A percentile compares a stretch with the other conserved stretches of the same genome.
phyloP scores from a whole-genome alignment of 352 stramenopile genomes.

The Phytophthora macrochlamydospora region DNA sequence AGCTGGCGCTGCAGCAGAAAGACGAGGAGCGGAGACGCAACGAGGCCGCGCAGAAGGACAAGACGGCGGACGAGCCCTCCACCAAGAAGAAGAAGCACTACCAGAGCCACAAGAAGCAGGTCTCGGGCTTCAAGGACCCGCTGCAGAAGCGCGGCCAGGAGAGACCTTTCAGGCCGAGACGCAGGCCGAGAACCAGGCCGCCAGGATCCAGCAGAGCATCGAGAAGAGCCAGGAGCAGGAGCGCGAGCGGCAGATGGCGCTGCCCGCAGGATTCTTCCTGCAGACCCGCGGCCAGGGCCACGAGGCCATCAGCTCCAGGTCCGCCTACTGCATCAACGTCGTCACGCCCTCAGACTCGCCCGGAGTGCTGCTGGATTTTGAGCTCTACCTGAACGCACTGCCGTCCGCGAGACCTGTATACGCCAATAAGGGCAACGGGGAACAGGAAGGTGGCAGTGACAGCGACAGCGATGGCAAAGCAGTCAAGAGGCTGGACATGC shows the following conservation, averaged over 20 bases:
- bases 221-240: conserved; percentile 25
- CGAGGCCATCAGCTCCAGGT: conserved; percentile 58
- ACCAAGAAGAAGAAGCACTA: conserved; percentile 2
- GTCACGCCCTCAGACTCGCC: conserved; percentile 63
- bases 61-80: conserved; percentile 14
- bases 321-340: conserved; percentile 83
- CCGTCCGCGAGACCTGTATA: conserved; percentile 71
- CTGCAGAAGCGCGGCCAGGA: not conserved
- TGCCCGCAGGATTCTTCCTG: conserved; percentile 70
- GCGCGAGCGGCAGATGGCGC: conserved; percentile 28
- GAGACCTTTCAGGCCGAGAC: conserved; percentile 27
- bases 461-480: conserved; percentile 9
- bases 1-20: conserved; percentile 55
- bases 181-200: conserved; percentile 15
- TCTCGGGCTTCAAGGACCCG: conserved; percentile 19
- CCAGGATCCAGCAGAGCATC: conserved; percentile 7
- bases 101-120: conserved; percentile 2
- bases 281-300: conserved; percentile 76
- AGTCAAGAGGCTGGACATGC: conserved; percentile 47
- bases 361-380: conserved; percentile 68
- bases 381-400: conserved; percentile 74
- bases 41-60: conserved; percentile 29
- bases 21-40: conserved; percentile 45
- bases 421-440: conserved; percentile 38
- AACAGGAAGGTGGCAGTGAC: conserved; percentile 30